Conservation (phyloP, 306 rosid species). For the Benincasa hispida region DNA sequence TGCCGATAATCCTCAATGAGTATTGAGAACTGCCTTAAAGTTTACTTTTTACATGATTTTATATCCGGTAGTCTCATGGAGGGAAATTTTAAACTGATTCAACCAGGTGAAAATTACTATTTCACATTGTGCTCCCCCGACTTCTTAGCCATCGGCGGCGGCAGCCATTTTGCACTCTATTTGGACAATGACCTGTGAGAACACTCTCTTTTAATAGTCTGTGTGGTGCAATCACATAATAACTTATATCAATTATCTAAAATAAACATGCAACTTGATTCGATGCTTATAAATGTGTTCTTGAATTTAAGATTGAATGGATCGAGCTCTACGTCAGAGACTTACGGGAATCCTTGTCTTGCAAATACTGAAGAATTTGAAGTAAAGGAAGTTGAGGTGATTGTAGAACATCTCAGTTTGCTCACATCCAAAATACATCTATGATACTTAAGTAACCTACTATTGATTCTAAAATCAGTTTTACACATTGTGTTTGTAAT, state of each 20-base stretch:
- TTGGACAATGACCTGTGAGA: slow-evolving; percentile 86
- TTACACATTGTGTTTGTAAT: slow-evolving; percentile 6
- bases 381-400: slow-evolving; percentile 87
- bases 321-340: slow-evolving; percentile 79
- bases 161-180: slow-evolving; percentile 79
- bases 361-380: slow-evolving; percentile 73
- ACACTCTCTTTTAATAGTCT: neutral
- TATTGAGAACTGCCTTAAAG: neutral
- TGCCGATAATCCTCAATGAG: neutral
- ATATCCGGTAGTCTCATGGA: neutral
- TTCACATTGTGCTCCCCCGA: slow-evolving; percentile 68
- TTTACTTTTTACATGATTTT: neutral
- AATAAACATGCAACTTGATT: neutral
- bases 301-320: slow-evolving; percentile 52
- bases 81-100: neutral
- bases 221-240: neutral
- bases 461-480: neutral
- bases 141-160: slow-evolving; percentile 79
- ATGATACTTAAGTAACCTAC: neutral
- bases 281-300: neutral
- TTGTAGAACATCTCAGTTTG: neutral
- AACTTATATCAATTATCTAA: neutral
- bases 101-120: slow-evolving; percentile 73
- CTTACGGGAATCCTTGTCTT: slow-evolving; percentile 88
- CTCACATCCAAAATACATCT: neutral